A percentile compares a stretch with the other conserved stretches of the same genome.
phyloP scores from a whole-genome alignment of 345 rosid genomes.

The Atalantia buxifolia region DNA sequence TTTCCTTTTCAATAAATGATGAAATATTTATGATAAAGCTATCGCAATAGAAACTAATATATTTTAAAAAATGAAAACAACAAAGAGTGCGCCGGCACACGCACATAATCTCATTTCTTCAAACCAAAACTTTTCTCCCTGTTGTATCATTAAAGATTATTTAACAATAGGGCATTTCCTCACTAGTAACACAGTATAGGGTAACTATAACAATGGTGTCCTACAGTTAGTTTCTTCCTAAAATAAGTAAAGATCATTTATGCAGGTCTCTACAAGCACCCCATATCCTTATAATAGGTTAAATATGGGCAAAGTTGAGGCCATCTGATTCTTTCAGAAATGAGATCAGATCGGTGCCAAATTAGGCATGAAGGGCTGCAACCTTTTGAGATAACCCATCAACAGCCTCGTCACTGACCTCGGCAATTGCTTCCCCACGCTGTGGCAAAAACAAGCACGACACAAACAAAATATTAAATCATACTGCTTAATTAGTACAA shows the following conservation, averaged over 20 bases:
- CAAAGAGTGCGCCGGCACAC: no score
- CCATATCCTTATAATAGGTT: slow-evolving; percentile 1
- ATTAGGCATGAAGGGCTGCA: slow-evolving; percentile 49
- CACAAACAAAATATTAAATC: neutral
- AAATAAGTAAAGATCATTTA: neutral
- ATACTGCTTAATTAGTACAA: neutral
- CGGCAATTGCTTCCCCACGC: slow-evolving; percentile 49
- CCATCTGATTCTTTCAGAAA: slow-evolving; percentile 8
- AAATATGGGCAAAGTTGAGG: neutral
- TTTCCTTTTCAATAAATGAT: neutral
- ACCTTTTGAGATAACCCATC: slow-evolving; percentile 55
- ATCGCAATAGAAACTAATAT: neutral
- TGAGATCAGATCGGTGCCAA: neutral
- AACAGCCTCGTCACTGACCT: slow-evolving; percentile 40
- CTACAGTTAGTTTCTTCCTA: slow-evolving; percentile 21
- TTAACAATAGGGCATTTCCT: neutral
- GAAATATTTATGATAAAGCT: neutral
- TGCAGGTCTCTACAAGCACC: slow-evolving; percentile 6
- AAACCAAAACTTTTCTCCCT: neutral
- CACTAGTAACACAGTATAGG: neutral
- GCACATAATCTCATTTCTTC: neutral
- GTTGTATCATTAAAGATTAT: neutral
- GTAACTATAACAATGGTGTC: slow-evolving; percentile 1
- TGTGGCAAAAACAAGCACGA: slow-evolving; percentile 7
- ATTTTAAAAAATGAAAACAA: neutral